Conservation (phyloP, 140 eudicot species). For the Cichorium intybus region DNA sequence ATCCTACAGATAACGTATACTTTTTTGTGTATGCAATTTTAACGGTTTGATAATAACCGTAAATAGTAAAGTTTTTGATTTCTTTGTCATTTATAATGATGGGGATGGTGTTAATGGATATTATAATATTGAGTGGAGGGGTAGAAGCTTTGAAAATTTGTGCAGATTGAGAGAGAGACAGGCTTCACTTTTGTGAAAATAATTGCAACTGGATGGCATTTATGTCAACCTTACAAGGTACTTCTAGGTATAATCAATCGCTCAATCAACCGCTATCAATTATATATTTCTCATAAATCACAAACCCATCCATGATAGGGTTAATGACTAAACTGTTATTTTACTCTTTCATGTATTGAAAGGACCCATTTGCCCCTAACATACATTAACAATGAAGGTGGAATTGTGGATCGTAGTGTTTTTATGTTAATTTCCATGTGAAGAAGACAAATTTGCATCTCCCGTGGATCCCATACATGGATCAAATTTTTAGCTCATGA, state of each 20-base stretch:
- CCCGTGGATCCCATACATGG: too few relatives aligned
- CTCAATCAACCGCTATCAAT: not conserved
- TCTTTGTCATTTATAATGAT: not conserved
- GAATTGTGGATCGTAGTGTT: too few relatives aligned
- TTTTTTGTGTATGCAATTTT: not conserved
- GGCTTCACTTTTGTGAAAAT: conserved; percentile 16
- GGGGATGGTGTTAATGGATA: not conserved
- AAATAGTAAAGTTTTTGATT: not conserved
- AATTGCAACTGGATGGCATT: not conserved
- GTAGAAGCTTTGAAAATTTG: conserved; percentile 19
- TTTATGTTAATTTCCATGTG: too few relatives aligned
- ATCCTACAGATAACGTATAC: too few relatives aligned
- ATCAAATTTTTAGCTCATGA: too few relatives aligned
- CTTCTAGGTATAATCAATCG: not conserved
- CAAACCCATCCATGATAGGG: too few relatives aligned
- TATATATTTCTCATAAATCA: too few relatives aligned
- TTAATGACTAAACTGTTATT: too few relatives aligned
- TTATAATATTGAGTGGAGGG: not conserved
- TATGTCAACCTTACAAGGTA: conserved; percentile 14
- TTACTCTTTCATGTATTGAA: too few relatives aligned
- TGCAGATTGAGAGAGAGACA: conserved; percentile 15
- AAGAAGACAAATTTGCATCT: too few relatives aligned
- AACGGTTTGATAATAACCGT: not conserved
- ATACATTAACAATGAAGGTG: too few relatives aligned
- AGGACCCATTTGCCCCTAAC: too few relatives aligned